Base-by-base conservation (phyloP, 306 rosid species). In the Astragalus membranaceus region DNA sequence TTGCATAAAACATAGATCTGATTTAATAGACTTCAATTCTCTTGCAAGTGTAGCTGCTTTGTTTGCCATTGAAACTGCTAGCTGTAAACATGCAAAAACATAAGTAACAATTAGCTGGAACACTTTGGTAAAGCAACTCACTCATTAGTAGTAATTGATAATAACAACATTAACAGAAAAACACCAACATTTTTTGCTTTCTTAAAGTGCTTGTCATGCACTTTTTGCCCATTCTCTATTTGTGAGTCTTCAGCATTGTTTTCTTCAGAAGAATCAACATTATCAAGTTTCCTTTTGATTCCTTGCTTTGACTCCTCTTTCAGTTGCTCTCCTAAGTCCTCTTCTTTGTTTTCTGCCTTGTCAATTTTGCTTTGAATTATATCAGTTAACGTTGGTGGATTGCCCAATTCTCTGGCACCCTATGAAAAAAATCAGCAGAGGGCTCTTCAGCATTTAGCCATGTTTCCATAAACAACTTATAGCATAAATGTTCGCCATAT, bases 21-120 rank as follows among this genome's bases (percentile, higher is more conserved):
- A 91, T 65, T 83, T 87, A 6, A 95, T 55, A 6, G 82, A 82
- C 88, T 84, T 89, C 55, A 95, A 84, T 62, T 95, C 97, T 58
- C 95, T 87, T 5, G 97, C 91, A 17, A 95, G 78, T 4, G 95
- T 77, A 57, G 84, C 87, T 68, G 99, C 92, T 83, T 79, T 95
- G 8, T 88, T 71, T 70, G 99, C 97, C 99, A 95, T 89, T 74
- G 97, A 80, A 65, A 86, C 68, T 3, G 96, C 97, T 79, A 95
- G 85, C 99, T 95, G 82, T 8, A 6, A 42, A 53, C 8, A 35
- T 10, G 29, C 52, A 48, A 7, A 36, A 51, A 53, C 52, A 54
- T 8, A 62, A 67, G 7, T 1, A 13, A 30, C 60, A 16, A 39
- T 77, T 66, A 71, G 76, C 81, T 14, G 17, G 20, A 48, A 43